These are phyloP conservation scores for Avena atlantica DNA, from an alignment of 176 grass and related monocot genomes.

Conservation along the genomic window DNA sequence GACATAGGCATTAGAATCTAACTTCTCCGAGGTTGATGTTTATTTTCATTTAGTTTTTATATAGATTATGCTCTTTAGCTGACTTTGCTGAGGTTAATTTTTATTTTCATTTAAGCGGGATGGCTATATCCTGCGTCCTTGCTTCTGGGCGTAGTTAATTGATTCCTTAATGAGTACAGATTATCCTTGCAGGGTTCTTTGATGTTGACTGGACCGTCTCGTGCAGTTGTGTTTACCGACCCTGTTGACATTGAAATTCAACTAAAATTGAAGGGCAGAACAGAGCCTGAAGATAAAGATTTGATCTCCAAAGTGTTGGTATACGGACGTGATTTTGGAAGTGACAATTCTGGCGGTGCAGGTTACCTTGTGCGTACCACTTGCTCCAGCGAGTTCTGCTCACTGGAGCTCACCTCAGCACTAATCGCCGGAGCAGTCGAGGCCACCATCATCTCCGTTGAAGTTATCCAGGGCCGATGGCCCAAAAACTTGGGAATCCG, in stretches of 20 bases:
- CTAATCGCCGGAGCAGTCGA: not conserved
- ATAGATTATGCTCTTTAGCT: not conserved
- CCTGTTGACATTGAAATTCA: not conserved
- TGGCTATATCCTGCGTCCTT: not conserved
- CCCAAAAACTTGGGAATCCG: not conserved
- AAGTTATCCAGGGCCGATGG: not conserved
- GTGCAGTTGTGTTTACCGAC: not conserved
- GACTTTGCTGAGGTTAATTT: not conserved
- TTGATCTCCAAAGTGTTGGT: constrained; percentile 7
- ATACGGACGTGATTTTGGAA: not conserved
- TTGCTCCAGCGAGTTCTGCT: not conserved
- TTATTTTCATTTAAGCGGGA: not conserved
- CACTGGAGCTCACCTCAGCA: not conserved
- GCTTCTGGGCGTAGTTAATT: not conserved
- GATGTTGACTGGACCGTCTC: not conserved
- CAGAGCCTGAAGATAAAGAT: not conserved
- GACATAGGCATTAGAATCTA: not conserved
- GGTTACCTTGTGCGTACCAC: not conserved
- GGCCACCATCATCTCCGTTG: not conserved
- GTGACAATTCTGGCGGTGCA: not conserved
- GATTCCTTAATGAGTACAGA: not conserved
- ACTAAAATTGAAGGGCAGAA: not conserved
- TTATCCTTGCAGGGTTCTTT: not conserved
- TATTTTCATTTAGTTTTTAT: not conserved
- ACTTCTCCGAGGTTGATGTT: not conserved